Evolutionary conservation across 2,329 filamentous ascomycete genomes (phyloP), one percentile per base, ranked within the genome.

Genomic region (Myriangium duriaei): DNA sequence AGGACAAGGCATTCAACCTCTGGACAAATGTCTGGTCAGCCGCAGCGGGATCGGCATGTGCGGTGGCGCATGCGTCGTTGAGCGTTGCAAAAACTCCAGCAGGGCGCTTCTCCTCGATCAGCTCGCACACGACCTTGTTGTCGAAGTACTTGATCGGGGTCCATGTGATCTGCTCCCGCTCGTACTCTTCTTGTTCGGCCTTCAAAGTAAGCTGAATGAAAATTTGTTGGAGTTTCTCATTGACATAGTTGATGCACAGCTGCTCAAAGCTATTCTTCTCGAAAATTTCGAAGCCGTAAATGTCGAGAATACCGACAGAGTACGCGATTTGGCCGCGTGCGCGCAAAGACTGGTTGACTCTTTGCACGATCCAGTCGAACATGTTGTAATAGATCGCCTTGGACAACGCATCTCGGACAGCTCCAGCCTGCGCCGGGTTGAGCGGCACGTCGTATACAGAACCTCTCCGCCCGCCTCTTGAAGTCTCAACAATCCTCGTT

Each of bases 191-290:
- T 63, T 98, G 91, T 59, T 98, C 91, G 0, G 91, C 81, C 66
- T 94, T 94, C 45, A 98, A 63, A 0, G 91, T 98, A 50, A 98
- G 68, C 60, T 98, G 91, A 49, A 98, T 98, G 57, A 98, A 98
- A 52, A 98, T 96, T 56, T 98, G 91, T 62, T 98, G 91, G 41
- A 98, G 68, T 62, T 98, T 98, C 64, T 98, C 91, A 61, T 98
- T 98, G 55, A 96, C 92, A 55, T 96, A 98, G 67, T 98, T 98
- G 71, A 98, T 98, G 63, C 91, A 98, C 5, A 98, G 74, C 62
- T 98, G 91, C 59, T 98, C 91, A 53, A 98, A 98, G 47, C 84
- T 95, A 66, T 98, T 98, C 65, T 88, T 91, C 58, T 98, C 91
- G 49, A 98, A 98, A 49, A 98, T 98, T 57, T 98, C 91, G 54